Evolutionary conservation across 805 yeast genomes (phyloP), one percentile per base, ranked within the genome.

Genomic region (Pichia heedii): DNA sequence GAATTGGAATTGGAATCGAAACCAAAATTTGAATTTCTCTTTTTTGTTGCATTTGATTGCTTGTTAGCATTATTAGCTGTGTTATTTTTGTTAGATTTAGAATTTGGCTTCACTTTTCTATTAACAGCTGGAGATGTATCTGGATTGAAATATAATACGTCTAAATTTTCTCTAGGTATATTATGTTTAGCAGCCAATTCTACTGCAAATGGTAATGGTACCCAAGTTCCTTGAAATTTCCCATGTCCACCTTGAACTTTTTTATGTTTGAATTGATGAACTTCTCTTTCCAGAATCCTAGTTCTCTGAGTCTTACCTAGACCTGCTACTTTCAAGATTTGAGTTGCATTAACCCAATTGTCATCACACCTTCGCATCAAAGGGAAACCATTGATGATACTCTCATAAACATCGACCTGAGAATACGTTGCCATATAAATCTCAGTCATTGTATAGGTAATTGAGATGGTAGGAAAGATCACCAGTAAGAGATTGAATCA

Each of bases 261-360:
- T 58, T 83, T 85, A 55, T 84, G 89, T 13, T 63, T 56, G 68
- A 70, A 68, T 40, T 68, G 71, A 55, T 77, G 86, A 20, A 84
- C 84, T 50, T 84, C 93, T 51, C 73, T 77, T 55, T 84, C 93
- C 47, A 84, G 63, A 36, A 84, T 74, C 54, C 83, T 76, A 2
- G 93, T 84, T 60, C 95, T 65, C 55, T 80, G 82, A 2, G 89
- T 84, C 61, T 84, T 84, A 36, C 86, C 83, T 54, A 79, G 81
- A 47, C 81, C 77, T 32, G 89, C 88, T 47, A 84, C 77, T 57
- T 84, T 84, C 52, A 84, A 67, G 32, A 84, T 80, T 58, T 84
- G 95, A 0, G 94, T 84, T 20, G 88, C 87, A 57, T 84, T 84
- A 43, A 93, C 87, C 97, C 97, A 93, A 53, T 89, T 84, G 60